Base-by-base conservation (phyloP, 208 protist genomes). In the Wallacemonas rigidus region DNA sequence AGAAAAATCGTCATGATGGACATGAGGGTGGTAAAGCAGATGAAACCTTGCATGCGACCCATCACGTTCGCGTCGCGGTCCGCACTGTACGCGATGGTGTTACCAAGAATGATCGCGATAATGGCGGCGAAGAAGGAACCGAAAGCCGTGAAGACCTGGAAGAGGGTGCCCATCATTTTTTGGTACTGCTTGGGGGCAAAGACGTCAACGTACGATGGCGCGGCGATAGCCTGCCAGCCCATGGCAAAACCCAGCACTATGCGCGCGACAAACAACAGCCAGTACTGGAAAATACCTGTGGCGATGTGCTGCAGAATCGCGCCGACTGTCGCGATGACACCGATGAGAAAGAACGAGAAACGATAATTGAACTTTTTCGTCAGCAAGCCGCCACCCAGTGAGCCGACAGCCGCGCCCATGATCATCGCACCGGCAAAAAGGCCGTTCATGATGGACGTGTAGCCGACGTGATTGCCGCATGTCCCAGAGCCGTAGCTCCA, bases 401-500 rank as follows among this genome's bases (percentile, higher is more conserved):
- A 77, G 41, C 85, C 85, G 45, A 88, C 26, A 62, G 75, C 82
- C n/a, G 69, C 54, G 36, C 85, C 88, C n/a, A 93, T 71, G 56
- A 89, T 89, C 84, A 93, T 83, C 1, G 82, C 70, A 15, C 77
- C 76, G 17, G 83, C 81, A 48, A 93, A 88, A 41, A 89, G 63
- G 38, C 87, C 87, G 44, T 64, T 86, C 54, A 84, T 36, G 41
- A 75, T 69, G 45, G 81, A 72, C 5, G 53, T 81, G 77, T 87
- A 91, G 15, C 82, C 87, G 1, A 75, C 60, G 2, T 56, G 67
- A 73, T 89, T 81, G 17, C 62, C 62, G 64, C 83, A 89, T 41
- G 58, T 69, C 26, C 53, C 53, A 1, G 47, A 12, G n/a, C 54
- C 63, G 74, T 82, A 83, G 57, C 60, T 82, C 80, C 79, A 86